Evolutionary conservation across 345 rosid species (phyloP).

Genomic region (Excoecaria agallocha): DNA sequence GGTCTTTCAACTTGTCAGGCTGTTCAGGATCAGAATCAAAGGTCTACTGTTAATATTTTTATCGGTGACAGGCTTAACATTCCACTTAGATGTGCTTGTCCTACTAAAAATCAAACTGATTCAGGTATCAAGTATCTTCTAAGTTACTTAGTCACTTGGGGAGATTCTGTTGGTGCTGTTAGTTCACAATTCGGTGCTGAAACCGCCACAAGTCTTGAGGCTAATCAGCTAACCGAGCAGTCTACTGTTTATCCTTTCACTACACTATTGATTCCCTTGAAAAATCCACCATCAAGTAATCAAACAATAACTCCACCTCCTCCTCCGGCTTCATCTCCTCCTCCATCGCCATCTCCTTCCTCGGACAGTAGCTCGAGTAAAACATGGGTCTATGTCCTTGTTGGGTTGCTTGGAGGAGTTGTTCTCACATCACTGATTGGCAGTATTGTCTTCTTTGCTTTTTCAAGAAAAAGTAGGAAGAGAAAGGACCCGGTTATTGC

Average conservation of each 20-base stretch:
- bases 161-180: not conserved
- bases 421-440: constrained; percentile 31
- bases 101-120: constrained; percentile 37
- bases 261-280: constrained; percentile 31
- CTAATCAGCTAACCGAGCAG: constrained; percentile 22
- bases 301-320: constrained; percentile 29
- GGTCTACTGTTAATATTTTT: constrained; percentile 17
- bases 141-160: constrained; percentile 20
- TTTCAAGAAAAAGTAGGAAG: constrained; percentile 27
- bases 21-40: constrained; percentile 37
- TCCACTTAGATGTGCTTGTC: constrained; percentile 50
- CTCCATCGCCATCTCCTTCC: constrained; percentile 26
- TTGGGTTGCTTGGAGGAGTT: constrained; percentile 51
- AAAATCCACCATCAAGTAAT: constrained; percentile 31
- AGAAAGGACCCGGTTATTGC: constrained; percentile 16
- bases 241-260: constrained; percentile 25
- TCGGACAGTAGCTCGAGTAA: constrained; percentile 29
- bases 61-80: constrained; percentile 39
- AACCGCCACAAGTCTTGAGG: constrained; percentile 24
- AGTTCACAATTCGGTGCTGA: constrained; percentile 23
- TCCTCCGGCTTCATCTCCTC: constrained; percentile 21
- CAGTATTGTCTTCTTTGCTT: constrained; percentile 27
- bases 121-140: constrained; percentile 31
- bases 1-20: constrained; percentile 87
- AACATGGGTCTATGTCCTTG: constrained; percentile 58